A percentile compares a stretch with the other conserved stretches of the same genome.
Conservation (phyloP, 2,329 filamentous ascomycete species). For the Claviceps citrina region DNA sequence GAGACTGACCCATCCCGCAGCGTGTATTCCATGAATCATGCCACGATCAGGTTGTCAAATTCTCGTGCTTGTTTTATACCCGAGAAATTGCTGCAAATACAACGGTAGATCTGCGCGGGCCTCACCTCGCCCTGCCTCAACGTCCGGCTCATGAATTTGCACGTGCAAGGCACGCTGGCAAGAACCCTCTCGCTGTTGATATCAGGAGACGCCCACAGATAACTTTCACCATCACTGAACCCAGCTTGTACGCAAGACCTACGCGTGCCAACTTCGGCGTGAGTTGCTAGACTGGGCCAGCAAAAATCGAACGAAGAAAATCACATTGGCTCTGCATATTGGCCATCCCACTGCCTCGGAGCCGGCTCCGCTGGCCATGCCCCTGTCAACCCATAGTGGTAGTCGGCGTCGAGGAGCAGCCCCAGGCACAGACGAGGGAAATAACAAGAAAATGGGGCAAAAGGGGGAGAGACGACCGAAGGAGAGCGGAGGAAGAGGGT, state of each 20-base stretch:
- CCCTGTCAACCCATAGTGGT: background rate
- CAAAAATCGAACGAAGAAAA: background rate
- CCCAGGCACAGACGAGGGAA: background rate
- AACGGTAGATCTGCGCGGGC: no score
- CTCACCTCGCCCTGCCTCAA: no score
- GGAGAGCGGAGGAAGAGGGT: no score
- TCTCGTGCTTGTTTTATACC: no score
- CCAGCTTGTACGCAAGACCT: background rate
- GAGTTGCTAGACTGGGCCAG: background rate
- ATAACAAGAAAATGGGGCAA: no score
- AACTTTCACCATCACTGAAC: no score
- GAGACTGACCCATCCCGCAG: no score
- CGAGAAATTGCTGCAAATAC: no score
- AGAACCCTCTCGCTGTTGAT: background rate
- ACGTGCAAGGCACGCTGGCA: no score
- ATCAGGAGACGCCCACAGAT: background rate
- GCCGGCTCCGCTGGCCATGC: background rate
- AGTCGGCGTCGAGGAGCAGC: background rate
- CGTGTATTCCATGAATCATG: background rate
- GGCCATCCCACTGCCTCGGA: slow-evolving; percentile 1
- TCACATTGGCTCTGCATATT: background rate
- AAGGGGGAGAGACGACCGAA: no score
- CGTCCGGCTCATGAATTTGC: no score
- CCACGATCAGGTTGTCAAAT: background rate
- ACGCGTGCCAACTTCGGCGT: background rate